A percentile compares a stretch with the other conserved stretches of the same genome.
Conservation (phyloP, 192 early-diverging fungal genomes). For the Rhizoclosmatium globosum region DNA sequence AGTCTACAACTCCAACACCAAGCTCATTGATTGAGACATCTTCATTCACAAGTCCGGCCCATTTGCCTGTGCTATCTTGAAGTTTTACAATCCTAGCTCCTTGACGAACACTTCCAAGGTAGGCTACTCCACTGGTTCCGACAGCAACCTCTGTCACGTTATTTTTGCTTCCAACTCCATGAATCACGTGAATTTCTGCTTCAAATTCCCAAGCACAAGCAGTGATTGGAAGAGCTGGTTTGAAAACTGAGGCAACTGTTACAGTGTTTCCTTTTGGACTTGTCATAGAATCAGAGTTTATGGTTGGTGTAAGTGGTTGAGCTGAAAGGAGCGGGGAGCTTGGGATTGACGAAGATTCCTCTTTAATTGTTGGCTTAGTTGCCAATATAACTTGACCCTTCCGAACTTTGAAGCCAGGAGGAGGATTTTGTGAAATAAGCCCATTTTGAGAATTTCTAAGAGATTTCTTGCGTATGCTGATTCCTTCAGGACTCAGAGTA, state of each 20-base stretch:
- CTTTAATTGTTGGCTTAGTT: neutral
- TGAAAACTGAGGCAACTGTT: conserved; percentile 5
- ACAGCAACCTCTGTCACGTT: conserved; percentile 38
- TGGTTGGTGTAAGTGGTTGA: neutral
- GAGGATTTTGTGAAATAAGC: neutral
- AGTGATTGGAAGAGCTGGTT: neutral
- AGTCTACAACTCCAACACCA: neutral
- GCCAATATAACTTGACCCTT: conserved; percentile 43
- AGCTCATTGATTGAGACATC: conserved; percentile 14
- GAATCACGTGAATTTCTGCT: conserved; percentile 71
- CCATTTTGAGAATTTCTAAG: neutral
- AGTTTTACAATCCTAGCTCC: conserved; percentile 57
- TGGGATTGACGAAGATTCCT: neutral
- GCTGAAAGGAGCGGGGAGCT: neutral
- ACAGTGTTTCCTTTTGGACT: neutral
- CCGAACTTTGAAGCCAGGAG: conserved; percentile 41
- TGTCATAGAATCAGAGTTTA: neutral
- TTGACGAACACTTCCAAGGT: conserved; percentile 65
- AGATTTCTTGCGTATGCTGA: neutral
- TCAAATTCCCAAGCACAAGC: conserved; percentile 64
- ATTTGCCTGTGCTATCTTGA: conserved; percentile 39
- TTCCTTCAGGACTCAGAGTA: neutral
- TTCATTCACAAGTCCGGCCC: conserved; percentile 23
- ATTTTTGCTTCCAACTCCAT: conserved; percentile 42
- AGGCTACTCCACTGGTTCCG: conserved; percentile 67